Percentiles rank a stretch among this genome's conserved stretches.
phyloP scores from a whole-genome alignment of 441 rosid genomes.

The Viola pubescens region DNA sequence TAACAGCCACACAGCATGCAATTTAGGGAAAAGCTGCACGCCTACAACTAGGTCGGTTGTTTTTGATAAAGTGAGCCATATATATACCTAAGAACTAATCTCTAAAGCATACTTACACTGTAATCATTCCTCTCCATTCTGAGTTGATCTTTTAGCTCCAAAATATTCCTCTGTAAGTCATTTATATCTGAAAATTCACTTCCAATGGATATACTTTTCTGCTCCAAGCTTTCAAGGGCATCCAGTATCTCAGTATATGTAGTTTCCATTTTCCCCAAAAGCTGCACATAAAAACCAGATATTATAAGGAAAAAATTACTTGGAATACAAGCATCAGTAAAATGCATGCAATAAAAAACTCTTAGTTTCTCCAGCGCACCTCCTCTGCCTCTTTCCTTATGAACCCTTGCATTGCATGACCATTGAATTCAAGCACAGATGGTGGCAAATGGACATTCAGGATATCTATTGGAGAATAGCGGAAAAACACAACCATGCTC shows the following conservation, averaged over 20 bases:
- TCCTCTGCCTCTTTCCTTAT: slow-evolving; percentile 64
- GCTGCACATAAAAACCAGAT: slow-evolving; percentile 36
- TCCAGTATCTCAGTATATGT: slow-evolving; percentile 56
- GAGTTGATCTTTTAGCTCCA: slow-evolving; percentile 59
- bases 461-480: slow-evolving; percentile 85
- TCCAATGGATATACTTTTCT: slow-evolving; percentile 39
- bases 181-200: slow-evolving; percentile 35
- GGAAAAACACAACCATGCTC: slow-evolving; percentile 91
- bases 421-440: slow-evolving; percentile 55
- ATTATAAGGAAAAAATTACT: slow-evolving; percentile 9
- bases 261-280: slow-evolving; percentile 49
- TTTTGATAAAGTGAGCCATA: not conserved
- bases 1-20: no score
- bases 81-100: not conserved
- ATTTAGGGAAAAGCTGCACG: no score
- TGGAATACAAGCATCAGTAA: slow-evolving; percentile 1
- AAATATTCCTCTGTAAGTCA: slow-evolving; percentile 41
- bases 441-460: slow-evolving; percentile 75
- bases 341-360: slow-evolving; percentile 8
- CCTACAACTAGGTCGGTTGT: no score
- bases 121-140: slow-evolving; percentile 57
- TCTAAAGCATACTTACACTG: slow-evolving; percentile 36
- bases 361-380: slow-evolving; percentile 30
- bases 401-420: slow-evolving; percentile 59
- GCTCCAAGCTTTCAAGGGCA: slow-evolving; percentile 52